Evolutionary conservation across 2,329 filamentous ascomycete species (phyloP), one percentile per base, ranked within the genome.

Genomic region (Fusarium denticulatum): DNA sequence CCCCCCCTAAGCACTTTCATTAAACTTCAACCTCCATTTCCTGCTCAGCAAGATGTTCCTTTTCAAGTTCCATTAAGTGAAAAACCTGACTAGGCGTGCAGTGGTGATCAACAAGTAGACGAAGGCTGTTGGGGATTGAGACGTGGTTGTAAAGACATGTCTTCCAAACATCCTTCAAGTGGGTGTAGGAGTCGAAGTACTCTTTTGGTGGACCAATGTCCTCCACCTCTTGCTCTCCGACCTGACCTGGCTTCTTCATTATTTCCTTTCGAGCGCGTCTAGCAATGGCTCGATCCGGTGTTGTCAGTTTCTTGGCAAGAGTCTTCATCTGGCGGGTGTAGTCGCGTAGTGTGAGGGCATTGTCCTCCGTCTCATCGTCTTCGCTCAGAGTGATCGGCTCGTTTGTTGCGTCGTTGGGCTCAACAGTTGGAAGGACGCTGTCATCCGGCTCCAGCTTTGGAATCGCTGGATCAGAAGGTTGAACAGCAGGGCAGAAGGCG

Each of bases 401-500:
- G 3, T n/a, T 49, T 1, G 10, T 0, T 0, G 3, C 9, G 15
- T 32, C 7, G 20, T 49, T 6, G 3, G 15, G 28, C 22, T 49
- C 46, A 16, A 49, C 9, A 12, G 47, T 14, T 24, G 3, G 12
- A 15, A 34, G 30, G 0, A 5, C 4, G 3, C 6, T 5, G 3
- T 50, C n/a, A 0, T 2, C 2, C 2, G 15, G 12, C 14, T 34
- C 34, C 1, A 0, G 10, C 2, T 24, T 28, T 14, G 2, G 4
- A 10, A 14, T 4, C 0, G 2, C 1, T 4, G 14, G 16, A 3
- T 1, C 11, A 39, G 24, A 3, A 20, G 15, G 11, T n/a, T 4
- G 22, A n/a, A 10, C 0, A 5, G 3, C 6, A 0, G 15, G 11
- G 18, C 1, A 28, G 1, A 34, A 26, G 7, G 3, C 2, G 0